These are phyloP conservation scores for Fusarium sp. DNA, from an alignment of 2,329 filamentous ascomycete genomes.

Conservation along the genomic window DNA sequence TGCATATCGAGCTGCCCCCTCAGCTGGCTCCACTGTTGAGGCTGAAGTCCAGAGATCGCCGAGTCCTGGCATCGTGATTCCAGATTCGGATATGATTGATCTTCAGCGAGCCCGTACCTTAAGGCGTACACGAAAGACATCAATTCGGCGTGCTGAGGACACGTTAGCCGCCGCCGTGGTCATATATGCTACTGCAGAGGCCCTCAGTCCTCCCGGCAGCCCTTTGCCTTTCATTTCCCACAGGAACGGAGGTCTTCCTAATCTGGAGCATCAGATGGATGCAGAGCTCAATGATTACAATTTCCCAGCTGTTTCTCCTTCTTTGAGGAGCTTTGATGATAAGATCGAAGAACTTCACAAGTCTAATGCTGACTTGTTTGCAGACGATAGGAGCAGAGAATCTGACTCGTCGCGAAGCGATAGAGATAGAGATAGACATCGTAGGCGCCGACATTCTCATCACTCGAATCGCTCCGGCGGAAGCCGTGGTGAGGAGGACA, in stretches of 20 bases:
- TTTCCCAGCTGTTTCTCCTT: constrained; percentile 47
- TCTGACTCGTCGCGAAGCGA: constrained; percentile 49
- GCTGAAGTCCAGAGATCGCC: constrained; percentile 44
- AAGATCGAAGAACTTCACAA: constrained; percentile 53
- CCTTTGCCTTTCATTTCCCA: constrained; percentile 40
- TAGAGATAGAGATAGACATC: constrained; percentile 52
- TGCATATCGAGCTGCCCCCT: constrained; percentile 9
- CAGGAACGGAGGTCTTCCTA: constrained; percentile 40
- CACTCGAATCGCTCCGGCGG: constrained; percentile 47
- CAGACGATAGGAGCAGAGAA: constrained; percentile 60
- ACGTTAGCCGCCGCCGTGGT: constrained; percentile 63
- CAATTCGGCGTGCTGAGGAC: constrained; percentile 60
- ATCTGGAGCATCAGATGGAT: constrained; percentile 40
- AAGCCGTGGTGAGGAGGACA: constrained; percentile 46
- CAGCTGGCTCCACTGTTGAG: not conserved
- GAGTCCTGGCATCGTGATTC: constrained; percentile 59
- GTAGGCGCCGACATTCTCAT: constrained; percentile 54
- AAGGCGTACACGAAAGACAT: constrained; percentile 56
- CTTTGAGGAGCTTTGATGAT: constrained; percentile 48
- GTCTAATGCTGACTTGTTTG: constrained; percentile 65
- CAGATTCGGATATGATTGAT: constrained; percentile 51
- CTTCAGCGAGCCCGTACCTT: constrained; percentile 55
- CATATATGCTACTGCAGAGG: constrained; percentile 61
- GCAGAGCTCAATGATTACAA: constrained; percentile 41
- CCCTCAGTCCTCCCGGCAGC: constrained; percentile 54